Evolutionary conservation across 2,329 filamentous ascomycete genomes (phyloP).

Genomic region (Nemania diffusa): DNA sequence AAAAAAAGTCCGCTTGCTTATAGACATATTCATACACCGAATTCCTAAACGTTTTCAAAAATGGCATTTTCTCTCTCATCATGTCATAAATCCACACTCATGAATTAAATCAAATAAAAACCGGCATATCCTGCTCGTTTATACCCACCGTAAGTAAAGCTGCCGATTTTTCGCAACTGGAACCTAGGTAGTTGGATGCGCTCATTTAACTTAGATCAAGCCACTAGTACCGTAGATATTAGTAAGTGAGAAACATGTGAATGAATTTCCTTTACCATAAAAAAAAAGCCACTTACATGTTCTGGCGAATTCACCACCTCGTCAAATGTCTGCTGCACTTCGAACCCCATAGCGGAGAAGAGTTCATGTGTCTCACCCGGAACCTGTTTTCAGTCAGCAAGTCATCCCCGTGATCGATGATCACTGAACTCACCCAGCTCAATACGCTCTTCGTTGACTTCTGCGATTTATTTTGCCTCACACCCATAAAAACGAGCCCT

Average conservation of each 20-base stretch:
- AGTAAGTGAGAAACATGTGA: conserved; percentile 18
- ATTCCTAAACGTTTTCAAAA: conserved; percentile 14
- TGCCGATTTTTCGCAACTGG: too few relatives aligned
- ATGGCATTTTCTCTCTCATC: conserved; percentile 22
- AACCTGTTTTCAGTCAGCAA: conserved; percentile 48
- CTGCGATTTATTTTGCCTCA: conserved; percentile 83
- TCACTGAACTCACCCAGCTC: conserved; percentile 74
- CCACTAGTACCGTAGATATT: conserved; percentile 40
- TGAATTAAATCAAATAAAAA: neutral
- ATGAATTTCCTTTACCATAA: neutral
- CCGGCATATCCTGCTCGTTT: neutral
- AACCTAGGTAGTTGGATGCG: neutral
- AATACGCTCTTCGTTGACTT: conserved; percentile 78
- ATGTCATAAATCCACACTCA: conserved; percentile 6
- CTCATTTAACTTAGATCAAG: conserved; percentile 40
- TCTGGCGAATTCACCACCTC: conserved; percentile 51
- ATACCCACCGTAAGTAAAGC: too few relatives aligned
- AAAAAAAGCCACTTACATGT: conserved; percentile 43
- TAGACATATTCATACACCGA: conserved; percentile 21
- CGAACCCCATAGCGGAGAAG: conserved; percentile 49
- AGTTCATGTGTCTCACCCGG: conserved; percentile 48
- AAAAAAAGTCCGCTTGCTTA: conserved; percentile 8
- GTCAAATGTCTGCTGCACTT: conserved; percentile 49
- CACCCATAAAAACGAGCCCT: conserved; percentile 81
- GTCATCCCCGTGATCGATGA: conserved; percentile 12